A percentile compares a stretch with the other conserved stretches of the same genome.
Conservation (phyloP, 2,329 filamentous ascomycete genomes). For the Penicillium sp. region DNA sequence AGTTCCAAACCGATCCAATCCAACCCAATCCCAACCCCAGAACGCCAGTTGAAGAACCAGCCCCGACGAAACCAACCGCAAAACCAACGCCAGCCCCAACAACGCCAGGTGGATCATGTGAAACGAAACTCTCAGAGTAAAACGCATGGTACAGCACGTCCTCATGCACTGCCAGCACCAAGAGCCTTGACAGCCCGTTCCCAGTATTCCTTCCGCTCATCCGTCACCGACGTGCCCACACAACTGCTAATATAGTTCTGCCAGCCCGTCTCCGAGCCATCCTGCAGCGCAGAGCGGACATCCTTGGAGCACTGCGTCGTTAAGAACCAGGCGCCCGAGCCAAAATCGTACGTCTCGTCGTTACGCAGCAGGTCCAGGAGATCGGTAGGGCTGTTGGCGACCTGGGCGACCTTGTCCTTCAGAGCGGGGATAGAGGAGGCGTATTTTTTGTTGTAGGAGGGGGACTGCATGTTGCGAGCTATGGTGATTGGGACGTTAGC, state of each 20-base stretch:
- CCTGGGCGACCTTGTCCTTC: constrained; percentile 29
- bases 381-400: constrained; percentile 40
- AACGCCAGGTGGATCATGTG: no score
- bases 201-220: constrained; percentile 52
- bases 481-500: neutral
- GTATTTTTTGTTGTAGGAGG: constrained; percentile 56
- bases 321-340: constrained; percentile 61
- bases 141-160: no score
- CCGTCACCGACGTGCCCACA: constrained; percentile 50
- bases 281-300: constrained; percentile 46
- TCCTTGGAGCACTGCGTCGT: constrained; percentile 51
- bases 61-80: constrained; percentile 3
- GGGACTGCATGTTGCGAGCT: constrained; percentile 63
- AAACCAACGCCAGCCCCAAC: neutral
- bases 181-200: constrained; percentile 46
- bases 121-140: no score
- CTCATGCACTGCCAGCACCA: constrained; percentile 23
- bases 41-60: constrained; percentile 11
- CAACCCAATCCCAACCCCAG: neutral
- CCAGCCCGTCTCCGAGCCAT: constrained; percentile 52
- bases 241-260: constrained; percentile 54
- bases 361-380: constrained; percentile 53
- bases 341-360: constrained; percentile 54
- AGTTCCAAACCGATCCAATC: no score
- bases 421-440: constrained; percentile 50